Evolutionary conservation across 176 grass and related monocot genomes (phyloP).

Genomic region (Typha latifolia): DNA sequence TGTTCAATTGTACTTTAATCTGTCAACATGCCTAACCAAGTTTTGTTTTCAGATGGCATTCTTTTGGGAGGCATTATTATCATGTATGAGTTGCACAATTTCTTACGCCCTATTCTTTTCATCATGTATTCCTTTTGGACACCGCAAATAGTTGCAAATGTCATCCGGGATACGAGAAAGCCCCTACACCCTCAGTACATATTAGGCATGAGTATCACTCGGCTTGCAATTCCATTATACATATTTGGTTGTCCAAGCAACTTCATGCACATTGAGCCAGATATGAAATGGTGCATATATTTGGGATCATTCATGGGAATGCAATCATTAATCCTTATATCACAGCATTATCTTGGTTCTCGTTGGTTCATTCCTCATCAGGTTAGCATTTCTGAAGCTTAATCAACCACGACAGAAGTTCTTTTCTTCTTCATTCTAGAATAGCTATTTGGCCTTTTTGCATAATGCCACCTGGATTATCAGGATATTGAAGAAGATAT

Average conservation of each 20-base stretch:
- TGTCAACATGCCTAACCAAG: not conserved
- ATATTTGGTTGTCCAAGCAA: conserved; percentile 96
- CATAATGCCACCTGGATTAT: too few relatives aligned
- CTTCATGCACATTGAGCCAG: conserved; percentile 75
- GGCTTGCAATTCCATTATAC: conserved; percentile 81
- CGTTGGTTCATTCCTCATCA: conserved; percentile 97
- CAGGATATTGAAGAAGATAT: too few relatives aligned
- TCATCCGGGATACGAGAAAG: conserved; percentile 90
- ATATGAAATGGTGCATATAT: conserved; percentile 77
- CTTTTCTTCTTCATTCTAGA: not conserved
- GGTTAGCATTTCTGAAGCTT: conserved; percentile 27
- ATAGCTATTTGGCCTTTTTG: not conserved
- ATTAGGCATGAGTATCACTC: conserved; percentile 76
- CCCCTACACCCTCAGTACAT: conserved; percentile 92
- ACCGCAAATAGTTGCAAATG: conserved; percentile 90
- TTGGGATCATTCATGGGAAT: conserved; percentile 54
- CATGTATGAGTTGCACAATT: conserved; percentile 89
- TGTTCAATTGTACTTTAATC: not conserved
- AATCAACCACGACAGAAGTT: not conserved
- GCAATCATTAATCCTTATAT: conserved; percentile 70
- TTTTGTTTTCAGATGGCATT: conserved; percentile 74
- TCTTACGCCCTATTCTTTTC: conserved; percentile 62
- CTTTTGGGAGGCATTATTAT: conserved; percentile 92
- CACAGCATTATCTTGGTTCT: conserved; percentile 94
- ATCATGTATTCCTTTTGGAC: conserved; percentile 92